A percentile compares a stretch with the other conserved stretches of the same genome.
Conservation (phyloP, 202 grass and related monocot genomes). For the Tripidium arundinaceum region DNA sequence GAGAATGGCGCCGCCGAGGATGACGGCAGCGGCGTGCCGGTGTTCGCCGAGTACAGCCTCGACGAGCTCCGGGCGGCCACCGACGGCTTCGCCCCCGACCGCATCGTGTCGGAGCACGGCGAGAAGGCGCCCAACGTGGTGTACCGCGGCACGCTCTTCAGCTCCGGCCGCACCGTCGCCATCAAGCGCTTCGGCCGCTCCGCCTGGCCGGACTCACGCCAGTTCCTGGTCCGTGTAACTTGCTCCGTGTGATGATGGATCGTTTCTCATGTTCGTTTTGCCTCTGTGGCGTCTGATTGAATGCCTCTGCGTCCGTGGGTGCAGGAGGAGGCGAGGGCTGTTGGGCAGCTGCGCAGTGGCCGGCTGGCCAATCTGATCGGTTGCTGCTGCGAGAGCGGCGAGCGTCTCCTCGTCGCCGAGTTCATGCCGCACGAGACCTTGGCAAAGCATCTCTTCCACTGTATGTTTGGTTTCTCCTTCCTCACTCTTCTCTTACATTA, state of each 20-base stretch:
- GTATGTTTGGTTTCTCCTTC: conserved; percentile 38
- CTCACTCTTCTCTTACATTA: not conserved
- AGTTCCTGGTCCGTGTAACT: conserved; percentile 56
- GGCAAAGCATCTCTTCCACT: conserved; percentile 97
- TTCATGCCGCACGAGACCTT: conserved; percentile 87
- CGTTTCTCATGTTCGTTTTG: not conserved
- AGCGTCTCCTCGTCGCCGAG: conserved; percentile 75
- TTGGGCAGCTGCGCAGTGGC: conserved; percentile 67
- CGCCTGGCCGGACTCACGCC: conserved; percentile 81
- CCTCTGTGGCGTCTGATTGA: conserved; percentile 4
- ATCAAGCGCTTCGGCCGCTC: conserved; percentile 77
- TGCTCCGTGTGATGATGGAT: not conserved
- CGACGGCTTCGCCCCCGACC: conserved; percentile 66
- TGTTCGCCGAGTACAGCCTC: conserved; percentile 72
- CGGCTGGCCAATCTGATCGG: conserved; percentile 77
- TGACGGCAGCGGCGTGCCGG: conserved; percentile 43
- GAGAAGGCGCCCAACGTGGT: conserved; percentile 92
- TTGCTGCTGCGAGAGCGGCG: conserved; percentile 73
- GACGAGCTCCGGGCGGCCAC: conserved; percentile 72
- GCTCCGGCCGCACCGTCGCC: conserved; percentile 56
- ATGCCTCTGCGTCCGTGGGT: not conserved
- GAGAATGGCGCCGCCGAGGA: conserved; percentile 52
- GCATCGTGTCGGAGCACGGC: conserved; percentile 91
- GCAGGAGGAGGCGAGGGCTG: conserved; percentile 83
- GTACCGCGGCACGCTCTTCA: conserved; percentile 73